phyloP scores from a whole-genome alignment of 352 stramenopile species.

The Phytophthora foliorum region DNA sequence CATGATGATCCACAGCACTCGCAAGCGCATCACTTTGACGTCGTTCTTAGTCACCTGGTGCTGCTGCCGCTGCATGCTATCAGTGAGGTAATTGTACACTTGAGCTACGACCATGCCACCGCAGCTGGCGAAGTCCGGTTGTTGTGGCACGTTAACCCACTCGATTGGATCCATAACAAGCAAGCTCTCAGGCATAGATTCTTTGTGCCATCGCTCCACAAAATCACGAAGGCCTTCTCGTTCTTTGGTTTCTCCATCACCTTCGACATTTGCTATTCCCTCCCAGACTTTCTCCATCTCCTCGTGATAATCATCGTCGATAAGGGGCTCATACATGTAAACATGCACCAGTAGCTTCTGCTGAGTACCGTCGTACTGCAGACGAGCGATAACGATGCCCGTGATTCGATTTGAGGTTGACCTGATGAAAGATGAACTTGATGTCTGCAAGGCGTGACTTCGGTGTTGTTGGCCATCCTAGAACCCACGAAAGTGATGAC shows the following conservation, averaged over 20 bases:
- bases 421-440: conserved; percentile 4
- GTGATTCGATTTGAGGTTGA: conserved; percentile 11
- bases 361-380: background rate
- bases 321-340: conserved; percentile 19
- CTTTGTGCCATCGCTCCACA: background rate
- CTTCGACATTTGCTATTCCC: background rate
- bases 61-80: background rate
- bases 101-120: conserved; percentile 10
- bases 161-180: background rate
- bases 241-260: background rate
- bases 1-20: conserved; percentile 14
- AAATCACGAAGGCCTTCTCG: background rate
- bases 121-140: background rate
- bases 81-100: conserved; percentile 4
- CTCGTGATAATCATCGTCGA: conserved; percentile 11
- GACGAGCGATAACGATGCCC: conserved; percentile 9
- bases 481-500: background rate
- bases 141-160: conserved; percentile 5
- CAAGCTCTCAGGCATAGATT: background rate
- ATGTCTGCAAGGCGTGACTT: background rate
- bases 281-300: conserved; percentile 3
- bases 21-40: conserved; percentile 6
- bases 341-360: background rate
- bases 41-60: background rate
- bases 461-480: conserved; percentile 4